phyloP scores from a whole-genome alignment of 345 rosid species.

The Geranium brycei region DNA sequence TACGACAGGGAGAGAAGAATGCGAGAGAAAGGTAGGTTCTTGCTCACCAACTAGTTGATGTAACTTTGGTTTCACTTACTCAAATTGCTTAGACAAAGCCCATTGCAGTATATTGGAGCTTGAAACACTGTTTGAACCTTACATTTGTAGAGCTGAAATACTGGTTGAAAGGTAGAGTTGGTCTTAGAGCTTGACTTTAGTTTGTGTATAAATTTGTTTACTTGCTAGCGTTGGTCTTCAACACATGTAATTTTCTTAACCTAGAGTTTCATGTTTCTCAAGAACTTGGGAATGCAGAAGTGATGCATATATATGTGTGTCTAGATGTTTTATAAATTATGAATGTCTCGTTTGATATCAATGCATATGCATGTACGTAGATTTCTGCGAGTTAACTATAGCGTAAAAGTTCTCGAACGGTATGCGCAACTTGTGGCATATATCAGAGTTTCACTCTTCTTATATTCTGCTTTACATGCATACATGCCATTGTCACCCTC shows the following conservation, averaged over 20 bases:
- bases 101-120: too few species aligned
- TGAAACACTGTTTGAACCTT: neutral
- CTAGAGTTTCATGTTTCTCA: neutral
- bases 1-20: conserved; percentile 70
- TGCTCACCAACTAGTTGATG: neutral
- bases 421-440: neutral
- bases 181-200: neutral
- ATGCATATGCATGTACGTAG: too few species aligned
- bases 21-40: conserved; percentile 59
- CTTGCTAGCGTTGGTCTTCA: neutral
- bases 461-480: neutral
- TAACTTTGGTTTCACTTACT: neutral
- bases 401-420: too few species aligned
- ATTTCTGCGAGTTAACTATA: too few species aligned
- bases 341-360: too few species aligned
- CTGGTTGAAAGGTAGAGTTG: neutral
- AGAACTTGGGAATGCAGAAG: too few species aligned
- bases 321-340: too few species aligned
- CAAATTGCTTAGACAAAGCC: neutral
- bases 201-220: neutral
- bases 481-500: neutral
- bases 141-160: neutral
- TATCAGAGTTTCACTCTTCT: neutral
- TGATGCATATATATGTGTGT: too few species aligned
- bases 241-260: neutral